Conservation (phyloP, 345 rosid species). For the Rhodamnia argentea region DNA sequence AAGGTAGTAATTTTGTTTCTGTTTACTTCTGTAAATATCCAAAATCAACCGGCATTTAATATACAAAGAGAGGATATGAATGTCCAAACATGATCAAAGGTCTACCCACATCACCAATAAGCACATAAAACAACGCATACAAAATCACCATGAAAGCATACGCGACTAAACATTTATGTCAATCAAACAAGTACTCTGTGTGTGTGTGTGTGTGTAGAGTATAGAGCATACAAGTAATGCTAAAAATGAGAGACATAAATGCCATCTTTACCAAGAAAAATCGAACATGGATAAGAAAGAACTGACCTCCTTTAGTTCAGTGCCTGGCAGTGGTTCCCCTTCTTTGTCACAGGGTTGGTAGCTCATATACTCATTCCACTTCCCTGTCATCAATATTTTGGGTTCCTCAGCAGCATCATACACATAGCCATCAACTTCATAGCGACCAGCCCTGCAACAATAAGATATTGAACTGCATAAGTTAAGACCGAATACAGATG, state of each 20-base stretch:
- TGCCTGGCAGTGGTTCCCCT: slow-evolving; percentile 68
- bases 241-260: not conserved
- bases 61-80: not conserved
- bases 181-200: not conserved
- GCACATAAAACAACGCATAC: not conserved
- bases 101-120: not conserved
- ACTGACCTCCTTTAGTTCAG: slow-evolving; percentile 54
- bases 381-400: slow-evolving; percentile 70
- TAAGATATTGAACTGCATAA: not conserved
- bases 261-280: not conserved
- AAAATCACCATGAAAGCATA: not conserved
- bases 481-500: not conserved
- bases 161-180: not conserved
- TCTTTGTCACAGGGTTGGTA: slow-evolving; percentile 74
- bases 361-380: slow-evolving; percentile 71
- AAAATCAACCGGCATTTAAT: not conserved
- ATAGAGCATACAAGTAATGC: not conserved
- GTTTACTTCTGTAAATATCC: not conserved
- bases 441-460: slow-evolving; percentile 62
- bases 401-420: slow-evolving; percentile 72
- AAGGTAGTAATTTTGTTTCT: not conserved
- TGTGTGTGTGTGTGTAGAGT: not conserved
- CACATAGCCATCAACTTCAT: slow-evolving; percentile 81
- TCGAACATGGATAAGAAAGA: not conserved
- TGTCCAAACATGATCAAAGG: not conserved